A percentile compares a stretch with the other conserved stretches of the same genome.
Conservation (phyloP, 768 basidiomycete genomes). For the Leucocoprinus sp. region DNA sequence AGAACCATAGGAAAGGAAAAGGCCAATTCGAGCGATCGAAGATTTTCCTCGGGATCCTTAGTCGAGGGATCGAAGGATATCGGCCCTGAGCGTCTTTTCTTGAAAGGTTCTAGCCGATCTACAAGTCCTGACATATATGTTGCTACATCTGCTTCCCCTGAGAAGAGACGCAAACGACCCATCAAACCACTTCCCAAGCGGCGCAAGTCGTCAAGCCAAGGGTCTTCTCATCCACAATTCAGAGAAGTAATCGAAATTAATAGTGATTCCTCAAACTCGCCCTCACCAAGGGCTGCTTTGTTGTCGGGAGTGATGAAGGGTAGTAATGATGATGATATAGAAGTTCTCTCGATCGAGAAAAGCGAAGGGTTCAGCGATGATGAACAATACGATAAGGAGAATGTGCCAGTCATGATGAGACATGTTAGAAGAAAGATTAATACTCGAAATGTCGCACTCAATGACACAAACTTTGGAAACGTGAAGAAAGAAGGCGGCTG, state of each 20-base stretch:
- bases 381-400: constrained; percentile 57
- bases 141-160: neutral
- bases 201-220: neutral
- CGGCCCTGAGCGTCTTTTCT: constrained; percentile 13
- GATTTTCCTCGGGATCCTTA: neutral
- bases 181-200: constrained; percentile 5
- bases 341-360: constrained; percentile 29
- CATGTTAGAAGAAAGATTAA: constrained; percentile 35
- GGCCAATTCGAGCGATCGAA: neutral
- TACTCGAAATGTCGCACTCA: neutral
- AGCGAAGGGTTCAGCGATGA: constrained; percentile 22
- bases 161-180: neutral
- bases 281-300: constrained; percentile 9
- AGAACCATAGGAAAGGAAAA: constrained; percentile 4
- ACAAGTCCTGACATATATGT: neutral
- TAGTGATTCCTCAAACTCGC: neutral
- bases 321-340: too few relatives aligned
- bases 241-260: constrained; percentile 3
- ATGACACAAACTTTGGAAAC: constrained; percentile 5
- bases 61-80: neutral
- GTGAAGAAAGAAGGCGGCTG: constrained; percentile 16
- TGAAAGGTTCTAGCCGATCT: constrained; percentile 12
- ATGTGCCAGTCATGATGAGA: constrained; percentile 42
- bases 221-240: neutral
- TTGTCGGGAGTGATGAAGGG: neutral